Base-by-base conservation (phyloP, 257 asterid genomes). In the Jacaranda copaia region DNA sequence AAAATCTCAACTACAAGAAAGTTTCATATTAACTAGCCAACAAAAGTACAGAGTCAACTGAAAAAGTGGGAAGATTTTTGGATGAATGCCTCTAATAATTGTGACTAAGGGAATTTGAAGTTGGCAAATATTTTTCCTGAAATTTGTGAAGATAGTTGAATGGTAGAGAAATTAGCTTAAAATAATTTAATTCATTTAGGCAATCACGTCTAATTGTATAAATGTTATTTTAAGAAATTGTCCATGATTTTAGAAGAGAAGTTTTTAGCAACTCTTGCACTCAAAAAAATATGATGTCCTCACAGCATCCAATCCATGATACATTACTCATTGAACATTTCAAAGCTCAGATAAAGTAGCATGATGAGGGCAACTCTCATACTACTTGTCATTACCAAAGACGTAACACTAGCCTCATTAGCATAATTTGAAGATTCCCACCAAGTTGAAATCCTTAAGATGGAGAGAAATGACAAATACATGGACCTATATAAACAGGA, bases 381-480 rank as follows among this genome's bases (percentile, higher is more conserved):
- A 7, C 53, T n/a, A 55, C 74, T 79, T 73, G 71, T 75, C 52
- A 58, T 35, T 49, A 65, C n/a, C 62, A 8, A 45, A 40, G 68
- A 60, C 52, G 15, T 0, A 43, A 51, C 45, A 55, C 74, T 5
- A 10, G 45, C 35, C 52, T 38, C 18, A 18, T 16, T 11, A 15
- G 16, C 14, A 12, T 6, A 13, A 52, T 4, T 1, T 13, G 42
- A 55, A 16, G 32, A 25, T 25, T 25, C 32, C 32, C 32, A 25
- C 32, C 32, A 1, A 32, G 61, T 15, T 58, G 10, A 60, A 61
- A 53, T 19, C 71, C 53, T 49, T 39, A 36, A 62, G 18, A 46
- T 25, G 48, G 1, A 58, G 45, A 18, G 43, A 40, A 57, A 39
- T n/a, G 32, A 25, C 32, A 25, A 2, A 25, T 25, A 25, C 32